These are phyloP conservation scores for Tetracentron sinense DNA, from an alignment of 164 flowering plant species.

Conservation along the genomic window DNA sequence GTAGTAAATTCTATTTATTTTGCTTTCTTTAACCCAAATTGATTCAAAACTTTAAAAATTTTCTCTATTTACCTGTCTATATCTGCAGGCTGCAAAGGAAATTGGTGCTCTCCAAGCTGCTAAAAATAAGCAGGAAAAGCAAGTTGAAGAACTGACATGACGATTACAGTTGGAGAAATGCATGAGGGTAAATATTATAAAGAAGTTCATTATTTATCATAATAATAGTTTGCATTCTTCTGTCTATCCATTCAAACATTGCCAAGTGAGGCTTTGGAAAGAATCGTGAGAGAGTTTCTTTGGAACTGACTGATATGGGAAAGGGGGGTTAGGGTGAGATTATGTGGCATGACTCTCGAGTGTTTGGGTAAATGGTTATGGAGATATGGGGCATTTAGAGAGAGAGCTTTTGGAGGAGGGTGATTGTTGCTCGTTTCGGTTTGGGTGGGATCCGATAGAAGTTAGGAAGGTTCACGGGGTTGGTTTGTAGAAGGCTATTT, in stretches of 20 bases:
- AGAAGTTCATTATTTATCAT: background rate
- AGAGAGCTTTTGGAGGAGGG: too few relatives aligned
- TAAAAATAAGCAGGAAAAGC: conserved; percentile 93
- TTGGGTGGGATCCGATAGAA: too few relatives aligned
- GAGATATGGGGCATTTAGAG: too few relatives aligned
- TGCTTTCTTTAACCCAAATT: background rate
- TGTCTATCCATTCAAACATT: background rate
- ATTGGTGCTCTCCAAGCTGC: conserved; percentile 99
- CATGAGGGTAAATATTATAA: conserved; percentile 62
- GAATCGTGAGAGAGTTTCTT: too few relatives aligned
- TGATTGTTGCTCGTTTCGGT: too few relatives aligned
- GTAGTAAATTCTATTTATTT: background rate
- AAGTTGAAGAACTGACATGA: conserved; percentile 97
- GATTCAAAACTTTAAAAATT: background rate
- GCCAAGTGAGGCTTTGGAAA: too few relatives aligned
- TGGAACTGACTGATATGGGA: too few relatives aligned
- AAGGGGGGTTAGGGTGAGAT: too few relatives aligned
- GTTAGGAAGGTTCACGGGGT: too few relatives aligned
- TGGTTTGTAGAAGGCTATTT: too few relatives aligned
- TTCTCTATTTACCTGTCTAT: conserved; percentile 1
- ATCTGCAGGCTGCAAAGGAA: conserved; percentile 83
- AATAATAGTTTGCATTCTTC: background rate
- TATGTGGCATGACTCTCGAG: too few relatives aligned
- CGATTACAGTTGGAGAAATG: conserved; percentile 88
- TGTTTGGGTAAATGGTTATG: too few relatives aligned